Evolutionary conservation across 805 yeast species (phyloP).

Genomic region (Blastobotrys attinorum): DNA sequence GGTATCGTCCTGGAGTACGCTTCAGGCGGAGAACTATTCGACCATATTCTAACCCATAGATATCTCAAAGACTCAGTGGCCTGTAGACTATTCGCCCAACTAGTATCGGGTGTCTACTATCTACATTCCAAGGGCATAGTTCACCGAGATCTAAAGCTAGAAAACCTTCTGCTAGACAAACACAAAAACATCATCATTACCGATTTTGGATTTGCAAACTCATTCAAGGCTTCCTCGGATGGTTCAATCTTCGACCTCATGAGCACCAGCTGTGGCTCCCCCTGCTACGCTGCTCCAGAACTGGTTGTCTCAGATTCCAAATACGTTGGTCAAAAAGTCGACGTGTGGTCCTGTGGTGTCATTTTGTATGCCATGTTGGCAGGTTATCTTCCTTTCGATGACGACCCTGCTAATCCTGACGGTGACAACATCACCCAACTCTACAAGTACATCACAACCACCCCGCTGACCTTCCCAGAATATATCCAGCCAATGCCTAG

Average conservation of each 20-base stretch:
- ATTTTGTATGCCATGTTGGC: slow-evolving; percentile 94
- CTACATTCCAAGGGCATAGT: slow-evolving; percentile 74
- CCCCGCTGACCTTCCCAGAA: slow-evolving; percentile 93
- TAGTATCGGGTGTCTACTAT: slow-evolving; percentile 89
- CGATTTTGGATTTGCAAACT: slow-evolving; percentile 93
- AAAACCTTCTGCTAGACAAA: slow-evolving; percentile 69
- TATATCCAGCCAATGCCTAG: slow-evolving; percentile 85
- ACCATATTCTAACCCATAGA: slow-evolving; percentile 79
- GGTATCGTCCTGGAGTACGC: slow-evolving; percentile 97
- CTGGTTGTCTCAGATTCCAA: slow-evolving; percentile 79
- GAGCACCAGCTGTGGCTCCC: slow-evolving; percentile 95
- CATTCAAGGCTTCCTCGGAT: slow-evolving; percentile 38
- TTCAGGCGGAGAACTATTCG: slow-evolving; percentile 94
- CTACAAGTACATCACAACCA: slow-evolving; percentile 83
- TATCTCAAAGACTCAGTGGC: slow-evolving; percentile 83
- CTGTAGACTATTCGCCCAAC: slow-evolving; percentile 81
- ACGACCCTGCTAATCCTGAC: slow-evolving; percentile 93
- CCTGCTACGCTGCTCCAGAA: slow-evolving; percentile 98
- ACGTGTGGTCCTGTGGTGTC: slow-evolving; percentile 96
- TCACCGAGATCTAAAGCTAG: slow-evolving; percentile 70
- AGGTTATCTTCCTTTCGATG: slow-evolving; percentile 95
- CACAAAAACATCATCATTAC: slow-evolving; percentile 80
- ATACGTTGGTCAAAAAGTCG: slow-evolving; percentile 88
- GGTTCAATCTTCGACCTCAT: slow-evolving; percentile 50
- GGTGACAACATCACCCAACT: slow-evolving; percentile 88